Percentiles rank a stretch among this genome's conserved stretches.
These are phyloP conservation scores for Cladochytrium replicatum DNA, from an alignment of 192 early-diverging fungal genomes.

Conservation along the genomic window DNA sequence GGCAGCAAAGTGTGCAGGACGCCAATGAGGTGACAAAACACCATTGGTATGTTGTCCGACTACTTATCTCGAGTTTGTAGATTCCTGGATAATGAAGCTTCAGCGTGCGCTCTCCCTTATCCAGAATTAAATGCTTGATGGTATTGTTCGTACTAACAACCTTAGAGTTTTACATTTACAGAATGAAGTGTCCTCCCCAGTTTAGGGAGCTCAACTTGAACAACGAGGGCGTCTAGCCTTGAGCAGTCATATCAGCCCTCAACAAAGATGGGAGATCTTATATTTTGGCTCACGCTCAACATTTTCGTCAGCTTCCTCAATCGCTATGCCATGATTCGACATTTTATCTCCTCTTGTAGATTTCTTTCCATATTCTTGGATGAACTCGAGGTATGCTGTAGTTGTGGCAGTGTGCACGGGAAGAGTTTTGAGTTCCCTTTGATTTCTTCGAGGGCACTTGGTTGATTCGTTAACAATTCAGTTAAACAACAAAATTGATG, in stretches of 20 bases:
- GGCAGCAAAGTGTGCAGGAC: no score
- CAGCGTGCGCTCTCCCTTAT: conserved; percentile 8
- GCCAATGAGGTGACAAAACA: no score
- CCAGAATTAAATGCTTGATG: no score
- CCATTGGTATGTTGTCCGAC: no score
- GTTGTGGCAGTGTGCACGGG: conserved; percentile 1
- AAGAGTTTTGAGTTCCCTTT: conserved; percentile 21
- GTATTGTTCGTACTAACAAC: no score
- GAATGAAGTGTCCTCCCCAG: conserved; percentile 16
- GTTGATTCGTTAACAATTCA: conserved; percentile 6
- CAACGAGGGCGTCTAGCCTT: conserved; percentile 32
- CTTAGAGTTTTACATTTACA: no score
- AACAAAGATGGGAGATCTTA: conserved; percentile 7
- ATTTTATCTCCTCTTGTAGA: not conserved
- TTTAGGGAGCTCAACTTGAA: conserved; percentile 29
- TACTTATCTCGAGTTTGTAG: no score
- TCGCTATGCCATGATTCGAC: not conserved
- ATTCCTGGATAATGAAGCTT: conserved; percentile 14
- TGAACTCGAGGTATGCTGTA: not conserved
- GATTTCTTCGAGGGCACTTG: conserved; percentile 27
- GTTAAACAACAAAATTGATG: conserved; percentile 5
- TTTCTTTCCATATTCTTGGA: not conserved
- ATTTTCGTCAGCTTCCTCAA: not conserved
- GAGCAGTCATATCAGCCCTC: conserved; percentile 6
- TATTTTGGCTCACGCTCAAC: conserved; percentile 3